Conservation (phyloP, 2,329 filamentous ascomycete genomes). For the Alternaria sp. region DNA sequence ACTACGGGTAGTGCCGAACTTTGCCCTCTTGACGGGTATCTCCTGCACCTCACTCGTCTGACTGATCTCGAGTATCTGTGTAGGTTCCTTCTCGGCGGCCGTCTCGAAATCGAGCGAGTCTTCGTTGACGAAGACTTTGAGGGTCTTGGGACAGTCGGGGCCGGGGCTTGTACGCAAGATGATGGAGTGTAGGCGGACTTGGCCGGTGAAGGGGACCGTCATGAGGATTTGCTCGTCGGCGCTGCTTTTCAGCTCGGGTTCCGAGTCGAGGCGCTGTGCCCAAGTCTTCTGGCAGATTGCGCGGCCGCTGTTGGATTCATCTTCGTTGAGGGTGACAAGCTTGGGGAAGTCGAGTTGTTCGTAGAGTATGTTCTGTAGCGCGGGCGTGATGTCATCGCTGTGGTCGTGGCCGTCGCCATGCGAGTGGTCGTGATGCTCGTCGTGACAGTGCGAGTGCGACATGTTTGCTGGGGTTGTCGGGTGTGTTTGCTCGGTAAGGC, state of each 20-base stretch:
- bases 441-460: constrained; percentile 16
- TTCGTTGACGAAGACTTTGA: constrained; percentile 89
- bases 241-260: constrained; percentile 82
- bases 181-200: constrained; percentile 90
- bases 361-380: constrained; percentile 88
- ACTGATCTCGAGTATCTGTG: constrained; percentile 78
- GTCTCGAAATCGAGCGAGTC: constrained; percentile 79
- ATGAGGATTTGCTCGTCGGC: constrained; percentile 94
- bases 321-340: constrained; percentile 85
- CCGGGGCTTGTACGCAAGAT: constrained; percentile 80
- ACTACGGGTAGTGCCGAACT: constrained; percentile 84
- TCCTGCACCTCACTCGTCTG: constrained; percentile 86
- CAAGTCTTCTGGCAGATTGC: constrained; percentile 89
- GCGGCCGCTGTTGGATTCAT: constrained; percentile 69
- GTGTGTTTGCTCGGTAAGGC: constrained; percentile 11
- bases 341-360: constrained; percentile 88
- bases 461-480: constrained; percentile 4
- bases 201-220: constrained; percentile 89
- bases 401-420: constrained; percentile 71
- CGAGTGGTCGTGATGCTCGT: constrained; percentile 40
- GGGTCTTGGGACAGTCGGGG: constrained; percentile 74
- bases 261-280: constrained; percentile 73
- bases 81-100: constrained; percentile 71
- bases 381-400: constrained; percentile 88
- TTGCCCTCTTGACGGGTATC: constrained; percentile 82